Conservation (phyloP, 1,284 basidiomycete genomes). For the Moesziomyces sp. region DNA sequence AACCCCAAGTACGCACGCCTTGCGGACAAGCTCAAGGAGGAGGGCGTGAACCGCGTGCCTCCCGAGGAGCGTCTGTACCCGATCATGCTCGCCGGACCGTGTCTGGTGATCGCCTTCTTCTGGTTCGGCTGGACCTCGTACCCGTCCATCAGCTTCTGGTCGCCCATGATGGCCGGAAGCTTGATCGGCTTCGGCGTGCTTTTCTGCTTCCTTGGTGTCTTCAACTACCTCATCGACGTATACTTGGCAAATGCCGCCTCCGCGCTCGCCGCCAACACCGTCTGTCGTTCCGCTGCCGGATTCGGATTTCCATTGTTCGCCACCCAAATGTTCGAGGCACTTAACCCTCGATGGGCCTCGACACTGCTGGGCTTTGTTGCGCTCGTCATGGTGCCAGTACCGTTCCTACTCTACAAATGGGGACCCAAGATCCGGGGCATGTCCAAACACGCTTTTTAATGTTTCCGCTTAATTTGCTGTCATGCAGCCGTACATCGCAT, state of each 20-base stretch:
- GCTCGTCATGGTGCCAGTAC: constrained; percentile 77
- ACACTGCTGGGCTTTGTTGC: constrained; percentile 80
- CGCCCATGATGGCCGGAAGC: constrained; percentile 70
- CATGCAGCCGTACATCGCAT: neutral
- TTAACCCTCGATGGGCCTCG: constrained; percentile 80
- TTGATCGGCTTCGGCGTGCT: constrained; percentile 69
- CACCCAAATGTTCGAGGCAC: constrained; percentile 70
- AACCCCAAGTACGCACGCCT: constrained; percentile 55
- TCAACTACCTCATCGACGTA: constrained; percentile 71
- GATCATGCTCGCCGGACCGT: constrained; percentile 64
- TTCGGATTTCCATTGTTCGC: constrained; percentile 72
- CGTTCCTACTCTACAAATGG: constrained; percentile 70
- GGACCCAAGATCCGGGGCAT: constrained; percentile 69
- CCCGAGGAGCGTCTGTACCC: constrained; percentile 61
- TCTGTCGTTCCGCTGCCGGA: constrained; percentile 76
- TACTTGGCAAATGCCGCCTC: constrained; percentile 72
- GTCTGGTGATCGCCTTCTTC: constrained; percentile 69
- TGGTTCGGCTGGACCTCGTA: constrained; percentile 63
- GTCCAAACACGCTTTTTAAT: constrained; percentile 48
- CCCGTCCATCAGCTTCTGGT: constrained; percentile 68
- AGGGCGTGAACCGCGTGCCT: constrained; percentile 57
- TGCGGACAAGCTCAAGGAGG: constrained; percentile 44
- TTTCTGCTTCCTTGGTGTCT: constrained; percentile 73
- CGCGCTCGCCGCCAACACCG: constrained; percentile 76
- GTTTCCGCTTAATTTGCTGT: neutral